Evolutionary conservation across 1,284 basidiomycete species (phyloP), one percentile per base, ranked within the genome.

Genomic region (Neonothopanus nambi): DNA sequence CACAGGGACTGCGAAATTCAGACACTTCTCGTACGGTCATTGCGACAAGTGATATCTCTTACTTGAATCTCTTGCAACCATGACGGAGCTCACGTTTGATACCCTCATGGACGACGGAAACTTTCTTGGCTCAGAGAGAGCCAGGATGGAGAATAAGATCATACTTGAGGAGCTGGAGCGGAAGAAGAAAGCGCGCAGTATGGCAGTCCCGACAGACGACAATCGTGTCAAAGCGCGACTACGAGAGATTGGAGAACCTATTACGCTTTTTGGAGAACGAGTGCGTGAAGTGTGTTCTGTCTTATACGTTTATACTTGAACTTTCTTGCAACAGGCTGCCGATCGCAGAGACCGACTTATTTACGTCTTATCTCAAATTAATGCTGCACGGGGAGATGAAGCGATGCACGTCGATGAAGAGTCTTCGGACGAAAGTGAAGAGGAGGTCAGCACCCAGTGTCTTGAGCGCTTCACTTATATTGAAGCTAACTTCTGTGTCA

Each of bases 161-260:
- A 81, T 95, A 45, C 77, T 95, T 50, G 91, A 94, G 67, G 93
- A 95, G 70, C 82, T 98, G n/a, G 94, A 97, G 68, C 82, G 93
- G 61, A 96, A 94, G 79, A 96, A 95, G 77, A 87, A 92, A 64
- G 90, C 95, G n/a, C 82, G 96, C 57, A 88, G 79, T 56, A 83
- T 98, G 72, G 95, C 95, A 13, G 93, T 99, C 3, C 97, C 97
- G 5, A 99, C 97, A 7, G 95, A 98, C 68, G 97, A 99, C 71
- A 87, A 82, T 62, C 89, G 91, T 58, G 96, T 99, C 61, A 89
- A 91, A 65, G 85, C 88, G 40, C 80, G 92, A 52, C 77, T 99
- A 57, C 80, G 97, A 54, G 92, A 96, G 70, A 88, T 97, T 58
- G 94, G 92, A 26, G 93, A 99, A 69, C 97, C 97, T 30, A 94